Evolutionary conservation across 148 eudicot genomes (phyloP), one percentile per base, ranked within the genome.

Genomic region (Rhododendron mucronatum): DNA sequence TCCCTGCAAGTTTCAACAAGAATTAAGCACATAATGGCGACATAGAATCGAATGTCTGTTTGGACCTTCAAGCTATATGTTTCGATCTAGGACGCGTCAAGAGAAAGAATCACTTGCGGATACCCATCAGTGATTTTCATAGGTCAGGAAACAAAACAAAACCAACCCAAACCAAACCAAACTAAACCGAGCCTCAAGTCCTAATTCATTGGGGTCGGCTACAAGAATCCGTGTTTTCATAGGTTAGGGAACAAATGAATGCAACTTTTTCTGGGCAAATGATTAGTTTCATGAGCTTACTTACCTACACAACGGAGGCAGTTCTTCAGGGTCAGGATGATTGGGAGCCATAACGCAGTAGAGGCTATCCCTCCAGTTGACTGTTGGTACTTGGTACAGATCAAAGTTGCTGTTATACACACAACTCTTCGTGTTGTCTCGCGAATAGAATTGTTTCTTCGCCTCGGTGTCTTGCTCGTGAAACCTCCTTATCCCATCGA

Each of bases 311-410:
- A 71, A 2, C 20, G 12, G 18, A 28, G 76, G 76, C 76, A 87
- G 15, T 35, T 87, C 86, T 35, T n/a, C 13, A 28, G 85, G 86
- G 67, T 82, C 26, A 4, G 69, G 83, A 35, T 51, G 85, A 2
- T 83, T 63, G 1, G 86, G 88, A 83, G 67, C 88, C 88, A 87
- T 87, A 16, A 61, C 37, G 12, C 88, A 83, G n/a, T 61, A 59
- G 39, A 87, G 15, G 8, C 86, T 75, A 74, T 87, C 88, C 48
- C 88, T 83, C 88, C 88, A 87, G 65, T 87, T 78, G 30, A 82
- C 83, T 15, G 30, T 59, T 11, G 14, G 44, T 1, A 85, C 33
- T 63, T 77, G 39, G n/a, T 83, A 87, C 78, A 87, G 69, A 63
- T 87, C 85, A 16, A 87, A 87, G 51, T 87, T 87, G 67, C 85